Base-by-base conservation (phyloP, 2,329 filamentous ascomycete species). In the Paracorniculantispora psalliotae region DNA sequence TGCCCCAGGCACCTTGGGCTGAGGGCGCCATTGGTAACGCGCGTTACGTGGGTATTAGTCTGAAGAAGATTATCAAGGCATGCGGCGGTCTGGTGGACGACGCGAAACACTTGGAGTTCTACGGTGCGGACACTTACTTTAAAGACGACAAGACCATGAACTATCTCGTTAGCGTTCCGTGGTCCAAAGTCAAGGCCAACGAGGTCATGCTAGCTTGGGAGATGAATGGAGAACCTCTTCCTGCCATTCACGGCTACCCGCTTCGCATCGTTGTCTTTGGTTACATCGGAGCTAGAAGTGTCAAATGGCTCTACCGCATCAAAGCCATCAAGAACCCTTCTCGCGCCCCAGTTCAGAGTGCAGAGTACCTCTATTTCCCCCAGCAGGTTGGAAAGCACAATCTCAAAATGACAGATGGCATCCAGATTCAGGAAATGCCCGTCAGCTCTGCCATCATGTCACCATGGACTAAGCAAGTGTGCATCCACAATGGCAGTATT, bases 111-210 rank as follows among this genome's bases (percentile, higher is more conserved):
- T 69, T 90, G 13, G 87, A 90, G 63, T 80, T 91, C 51, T 85
- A 83, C 59, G 88, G 88, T 0, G 86, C 84, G 1, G 88, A 91
- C 59, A 88, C 86, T 0, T 90, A 91, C 66, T 87, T 90, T 75
- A 90, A 90, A 69, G 82, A 85, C 52, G 78, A 80, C 17, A 73
- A 87, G 47, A 77, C 81, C 0, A 82, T 81, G 73, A 90, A 90
- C 69, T 91, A 90, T 64, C 76, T 81, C 21, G 85, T 89, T 50
- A 83, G 79, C 15, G 84, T 90, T 0, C 87, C 88, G 0, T 86
- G 80, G 75, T 79, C 80, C 7, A 90, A 90, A 69, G 86, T 89
- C 49, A 86, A 85, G 63, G 72, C 77, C 9, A 81, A 87, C 62
- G 84, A 90, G 65, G 87, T 90, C 0, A 74, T 90, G 52, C 75